phyloP scores from a whole-genome alignment of 768 basidiomycete genomes.

The Macrolepiota fuliginosa region DNA sequence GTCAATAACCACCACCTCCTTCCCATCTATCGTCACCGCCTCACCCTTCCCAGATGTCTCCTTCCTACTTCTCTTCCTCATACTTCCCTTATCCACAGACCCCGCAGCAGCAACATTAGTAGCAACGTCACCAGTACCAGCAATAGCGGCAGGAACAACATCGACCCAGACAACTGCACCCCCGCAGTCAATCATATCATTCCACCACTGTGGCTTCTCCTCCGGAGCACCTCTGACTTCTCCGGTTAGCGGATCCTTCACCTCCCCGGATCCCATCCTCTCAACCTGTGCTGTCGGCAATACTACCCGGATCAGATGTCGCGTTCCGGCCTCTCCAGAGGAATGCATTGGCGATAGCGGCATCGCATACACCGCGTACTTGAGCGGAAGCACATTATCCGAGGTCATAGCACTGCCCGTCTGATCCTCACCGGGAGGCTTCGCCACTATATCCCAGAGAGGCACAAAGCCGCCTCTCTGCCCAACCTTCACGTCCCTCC shows the following conservation, averaged over 20 bases:
- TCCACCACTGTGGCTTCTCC: conserved; percentile 69
- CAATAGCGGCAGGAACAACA: conserved; percentile 41
- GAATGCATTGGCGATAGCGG: conserved; percentile 83
- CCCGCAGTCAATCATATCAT: conserved; percentile 32
- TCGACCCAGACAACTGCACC: conserved; percentile 52
- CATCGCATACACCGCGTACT: conserved; percentile 65
- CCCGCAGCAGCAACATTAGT: background rate
- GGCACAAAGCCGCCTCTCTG: conserved; percentile 16
- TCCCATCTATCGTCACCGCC: conserved; percentile 39
- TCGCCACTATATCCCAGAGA: conserved; percentile 15
- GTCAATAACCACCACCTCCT: conserved; percentile 56
- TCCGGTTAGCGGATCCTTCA: conserved; percentile 80
- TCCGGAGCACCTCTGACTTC: conserved; percentile 56
- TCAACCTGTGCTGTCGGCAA: conserved; percentile 84
- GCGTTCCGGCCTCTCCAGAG: conserved; percentile 53
- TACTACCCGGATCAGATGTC: conserved; percentile 76
- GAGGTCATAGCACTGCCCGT: conserved; percentile 21
- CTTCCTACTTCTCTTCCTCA: conserved; percentile 26
- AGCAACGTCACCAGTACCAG: background rate
- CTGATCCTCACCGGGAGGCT: conserved; percentile 11
- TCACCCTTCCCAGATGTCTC: conserved; percentile 13
- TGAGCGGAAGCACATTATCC: conserved; percentile 45
- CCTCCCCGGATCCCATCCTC: conserved; percentile 62
- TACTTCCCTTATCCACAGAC: conserved; percentile 17
- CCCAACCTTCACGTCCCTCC: conserved; percentile 27